Evolutionary conservation across 179 eudicot species (phyloP).

Genomic region (Amaranthus tricolor): DNA sequence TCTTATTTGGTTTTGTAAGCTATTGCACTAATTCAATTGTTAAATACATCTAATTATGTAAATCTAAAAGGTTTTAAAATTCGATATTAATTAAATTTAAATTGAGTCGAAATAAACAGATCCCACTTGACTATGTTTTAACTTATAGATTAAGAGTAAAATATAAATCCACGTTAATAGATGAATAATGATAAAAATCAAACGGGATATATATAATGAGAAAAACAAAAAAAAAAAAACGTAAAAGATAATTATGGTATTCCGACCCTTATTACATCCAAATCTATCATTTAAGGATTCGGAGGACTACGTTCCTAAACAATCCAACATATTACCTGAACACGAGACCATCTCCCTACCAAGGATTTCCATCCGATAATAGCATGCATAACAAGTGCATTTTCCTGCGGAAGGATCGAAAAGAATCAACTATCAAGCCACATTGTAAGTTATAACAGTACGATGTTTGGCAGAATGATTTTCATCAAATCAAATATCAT

Average conservation of each 20-base stretch:
- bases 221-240: too few relatives aligned
- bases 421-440: background rate
- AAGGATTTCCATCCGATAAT: constrained; percentile 95
- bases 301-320: background rate
- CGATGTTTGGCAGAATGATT: background rate
- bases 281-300: too few relatives aligned
- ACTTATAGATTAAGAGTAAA: too few relatives aligned
- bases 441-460: background rate
- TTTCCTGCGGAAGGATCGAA: constrained; percentile 56
- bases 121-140: too few relatives aligned
- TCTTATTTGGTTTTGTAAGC: too few relatives aligned
- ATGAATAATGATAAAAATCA: too few relatives aligned
- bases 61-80: background rate
- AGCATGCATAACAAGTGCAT: constrained; percentile 84
- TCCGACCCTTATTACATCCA: too few relatives aligned
- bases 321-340: constrained; percentile 52
- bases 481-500: background rate
- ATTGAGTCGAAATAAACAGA: background rate
- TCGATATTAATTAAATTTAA: background rate
- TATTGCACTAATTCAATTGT: too few relatives aligned
- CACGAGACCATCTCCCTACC: constrained; percentile 90
- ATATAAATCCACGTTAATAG: too few relatives aligned
- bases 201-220: too few relatives aligned
- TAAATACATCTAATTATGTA: too few relatives aligned
- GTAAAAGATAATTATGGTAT: too few relatives aligned